phyloP scores from a whole-genome alignment of 495 filamentous ascomycete species.

The Schizothecium vesticola region DNA sequence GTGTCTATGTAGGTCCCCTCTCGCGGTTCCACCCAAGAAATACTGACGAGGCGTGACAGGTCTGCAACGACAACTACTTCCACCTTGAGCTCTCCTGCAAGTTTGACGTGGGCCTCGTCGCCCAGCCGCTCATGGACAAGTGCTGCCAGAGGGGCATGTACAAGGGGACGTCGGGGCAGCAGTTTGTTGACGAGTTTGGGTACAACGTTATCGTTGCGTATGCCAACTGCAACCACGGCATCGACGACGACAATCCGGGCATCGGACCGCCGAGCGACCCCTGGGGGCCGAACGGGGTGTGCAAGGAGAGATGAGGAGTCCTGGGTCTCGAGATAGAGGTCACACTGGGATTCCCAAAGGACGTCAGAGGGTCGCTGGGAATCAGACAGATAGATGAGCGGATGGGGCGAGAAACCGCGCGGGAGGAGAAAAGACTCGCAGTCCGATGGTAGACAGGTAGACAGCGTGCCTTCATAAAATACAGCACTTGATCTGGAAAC shows the following conservation, averaged over 20 bases:
- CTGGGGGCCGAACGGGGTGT: background rate
- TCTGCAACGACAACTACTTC: background rate
- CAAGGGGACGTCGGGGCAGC: background rate
- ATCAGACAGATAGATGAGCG: background rate
- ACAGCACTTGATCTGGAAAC: background rate
- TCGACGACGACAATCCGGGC: background rate
- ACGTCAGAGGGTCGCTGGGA: background rate
- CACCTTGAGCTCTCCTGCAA: background rate
- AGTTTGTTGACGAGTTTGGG: background rate
- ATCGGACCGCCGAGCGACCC: background rate
- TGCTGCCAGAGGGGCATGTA: background rate
- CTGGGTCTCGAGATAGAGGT: background rate
- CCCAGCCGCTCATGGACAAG: rapidly evolving
- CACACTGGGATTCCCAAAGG: background rate
- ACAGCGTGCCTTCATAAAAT: background rate
- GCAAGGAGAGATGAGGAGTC: background rate
- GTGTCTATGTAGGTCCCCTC: background rate
- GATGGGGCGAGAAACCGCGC: background rate
- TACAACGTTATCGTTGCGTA: background rate
- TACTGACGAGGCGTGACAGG: background rate
- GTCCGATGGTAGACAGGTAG: background rate
- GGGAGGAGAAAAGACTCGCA: background rate
- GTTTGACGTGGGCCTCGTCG: background rate
- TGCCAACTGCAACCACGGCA: background rate
- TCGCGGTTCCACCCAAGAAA: background rate